phyloP scores from a whole-genome alignment of 352 stramenopile genomes.

The Elongisporangium prolatum region DNA sequence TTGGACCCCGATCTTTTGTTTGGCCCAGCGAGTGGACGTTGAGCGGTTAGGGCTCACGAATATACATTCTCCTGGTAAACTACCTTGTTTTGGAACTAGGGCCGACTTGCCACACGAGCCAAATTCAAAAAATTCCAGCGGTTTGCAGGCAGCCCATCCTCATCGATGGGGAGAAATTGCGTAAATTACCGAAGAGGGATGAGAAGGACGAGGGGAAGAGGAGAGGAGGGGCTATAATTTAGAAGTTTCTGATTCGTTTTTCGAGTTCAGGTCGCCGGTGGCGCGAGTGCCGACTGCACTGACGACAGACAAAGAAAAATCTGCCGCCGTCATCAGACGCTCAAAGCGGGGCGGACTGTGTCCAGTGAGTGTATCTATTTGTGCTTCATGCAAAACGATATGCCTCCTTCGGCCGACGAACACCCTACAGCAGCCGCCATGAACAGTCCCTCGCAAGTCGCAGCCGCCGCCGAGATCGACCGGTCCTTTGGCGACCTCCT shows the following conservation, averaged over 20 bases:
- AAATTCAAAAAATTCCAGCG: neutral
- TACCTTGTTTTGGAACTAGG: neutral
- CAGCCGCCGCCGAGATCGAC: neutral
- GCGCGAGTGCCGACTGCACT: neutral
- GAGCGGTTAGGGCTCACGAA: neutral
- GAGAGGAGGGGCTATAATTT: neutral
- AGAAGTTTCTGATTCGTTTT: neutral
- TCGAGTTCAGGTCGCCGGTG: neutral
- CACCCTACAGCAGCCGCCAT: neutral
- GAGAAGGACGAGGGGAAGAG: neutral
- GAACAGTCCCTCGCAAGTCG: neutral
- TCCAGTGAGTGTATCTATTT: neutral
- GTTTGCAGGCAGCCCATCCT: neutral
- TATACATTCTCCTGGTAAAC: neutral
- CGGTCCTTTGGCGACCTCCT: constrained; percentile 65
- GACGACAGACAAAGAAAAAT: neutral
- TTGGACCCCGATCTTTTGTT: neutral
- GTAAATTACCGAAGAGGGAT: neutral
- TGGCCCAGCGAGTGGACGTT: neutral
- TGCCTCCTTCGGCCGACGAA: neutral
- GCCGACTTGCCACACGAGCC: neutral
- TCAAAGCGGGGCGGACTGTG: neutral
- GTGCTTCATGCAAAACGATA: neutral
- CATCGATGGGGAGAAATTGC: neutral
- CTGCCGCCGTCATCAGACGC: neutral